Evolutionary conservation across 148 eudicot species (phyloP).

Genomic region (Camellia granthamiana): DNA sequence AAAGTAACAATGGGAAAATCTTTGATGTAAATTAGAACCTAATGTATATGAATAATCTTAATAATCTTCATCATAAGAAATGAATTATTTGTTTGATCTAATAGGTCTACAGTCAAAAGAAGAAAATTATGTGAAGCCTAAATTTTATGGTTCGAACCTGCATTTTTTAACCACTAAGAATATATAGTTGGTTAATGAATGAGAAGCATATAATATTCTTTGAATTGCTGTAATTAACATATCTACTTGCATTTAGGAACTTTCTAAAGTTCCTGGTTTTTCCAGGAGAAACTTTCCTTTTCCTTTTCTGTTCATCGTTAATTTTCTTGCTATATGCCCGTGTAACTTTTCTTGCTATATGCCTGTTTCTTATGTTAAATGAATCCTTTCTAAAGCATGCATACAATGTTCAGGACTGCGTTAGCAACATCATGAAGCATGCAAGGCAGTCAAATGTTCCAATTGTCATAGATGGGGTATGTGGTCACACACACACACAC

Average conservation of each 20-base stretch:
- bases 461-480: constrained; percentile 94
- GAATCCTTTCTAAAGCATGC: constrained; percentile 10
- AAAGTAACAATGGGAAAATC: not conserved
- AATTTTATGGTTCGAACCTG: not conserved
- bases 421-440: constrained; percentile 68
- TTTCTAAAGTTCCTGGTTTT: not conserved
- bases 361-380: constrained; percentile 7
- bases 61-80: not conserved
- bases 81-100: not conserved
- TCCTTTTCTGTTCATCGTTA: not conserved
- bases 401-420: constrained; percentile 62
- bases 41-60: not conserved
- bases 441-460: constrained; percentile 76
- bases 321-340: not conserved
- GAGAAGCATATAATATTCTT: not conserved
- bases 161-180: not conserved
- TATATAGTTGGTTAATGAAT: not conserved
- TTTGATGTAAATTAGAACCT: not conserved
- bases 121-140: not conserved
- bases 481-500: constrained; percentile 14
- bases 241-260: constrained; percentile 3
- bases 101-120: not conserved
- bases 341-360: not conserved
- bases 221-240: not conserved
- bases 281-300: not conserved